These are phyloP conservation scores for Thermothelomyces thermophilus DNA, from an alignment of 2,329 filamentous ascomycete species.

Conservation along the genomic window DNA sequence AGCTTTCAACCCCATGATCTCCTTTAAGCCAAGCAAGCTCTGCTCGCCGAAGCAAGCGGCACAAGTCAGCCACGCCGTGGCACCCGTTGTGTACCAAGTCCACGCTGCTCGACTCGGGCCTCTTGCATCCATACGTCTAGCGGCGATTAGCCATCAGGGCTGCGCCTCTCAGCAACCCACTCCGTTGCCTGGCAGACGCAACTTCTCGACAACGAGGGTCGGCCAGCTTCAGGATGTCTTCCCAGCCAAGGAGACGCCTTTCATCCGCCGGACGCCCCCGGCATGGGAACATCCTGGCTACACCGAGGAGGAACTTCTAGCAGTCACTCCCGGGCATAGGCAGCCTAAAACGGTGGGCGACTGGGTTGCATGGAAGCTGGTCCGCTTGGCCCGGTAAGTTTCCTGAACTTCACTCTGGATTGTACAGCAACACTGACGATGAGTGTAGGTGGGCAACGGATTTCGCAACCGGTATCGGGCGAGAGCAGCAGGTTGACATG, in stretches of 20 bases:
- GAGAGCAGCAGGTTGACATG: constrained; percentile 63
- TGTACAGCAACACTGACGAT: neutral
- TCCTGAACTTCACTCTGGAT: neutral
- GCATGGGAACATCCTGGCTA: constrained; percentile 69
- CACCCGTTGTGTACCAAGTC: constrained; percentile 14
- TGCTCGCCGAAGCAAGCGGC: constrained; percentile 27
- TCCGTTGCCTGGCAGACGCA: constrained; percentile 25
- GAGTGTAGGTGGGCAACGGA: constrained; percentile 40
- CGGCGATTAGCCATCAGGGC: constrained; percentile 24
- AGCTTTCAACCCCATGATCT: constrained; percentile 29
- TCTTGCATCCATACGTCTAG: constrained; percentile 27
- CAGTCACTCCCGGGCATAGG: constrained; percentile 70
- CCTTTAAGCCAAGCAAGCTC: constrained; percentile 24
- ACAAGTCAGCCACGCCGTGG: constrained; percentile 24
- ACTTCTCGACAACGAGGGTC: constrained; percentile 45
- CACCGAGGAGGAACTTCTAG: constrained; percentile 70
- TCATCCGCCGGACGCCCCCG: constrained; percentile 56
- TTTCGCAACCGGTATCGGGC: constrained; percentile 63
- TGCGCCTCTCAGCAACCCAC: neutral
- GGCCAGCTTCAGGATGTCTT: constrained; percentile 53
- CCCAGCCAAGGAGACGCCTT: constrained; percentile 52
- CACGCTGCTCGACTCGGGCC: constrained; percentile 19
- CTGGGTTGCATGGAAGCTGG: constrained; percentile 67
- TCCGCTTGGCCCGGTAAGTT: constrained; percentile 47
- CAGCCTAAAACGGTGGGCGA: constrained; percentile 67